These are phyloP conservation scores for Monosporascus sp. DNA, from an alignment of 2,329 filamentous ascomycete species.

Conservation along the genomic window DNA sequence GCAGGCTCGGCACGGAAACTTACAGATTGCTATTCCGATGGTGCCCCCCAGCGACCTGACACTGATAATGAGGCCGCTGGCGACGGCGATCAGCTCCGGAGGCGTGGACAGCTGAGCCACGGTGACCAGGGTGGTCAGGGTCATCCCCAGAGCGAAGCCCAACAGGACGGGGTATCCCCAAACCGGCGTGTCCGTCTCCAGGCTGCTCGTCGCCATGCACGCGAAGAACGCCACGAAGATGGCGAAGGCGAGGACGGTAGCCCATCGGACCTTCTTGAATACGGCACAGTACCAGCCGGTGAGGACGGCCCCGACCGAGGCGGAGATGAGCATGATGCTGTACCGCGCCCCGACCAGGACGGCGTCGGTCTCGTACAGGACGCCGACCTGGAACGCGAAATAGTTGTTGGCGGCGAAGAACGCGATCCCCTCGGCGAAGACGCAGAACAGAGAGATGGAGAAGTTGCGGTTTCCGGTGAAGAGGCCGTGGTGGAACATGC, in stretches of 20 bases:
- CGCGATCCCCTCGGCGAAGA: constrained; percentile 33
- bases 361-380: constrained; percentile 32
- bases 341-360: constrained; percentile 29
- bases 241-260: constrained; percentile 20
- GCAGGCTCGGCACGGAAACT: not conserved
- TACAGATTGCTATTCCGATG: constrained; percentile 41
- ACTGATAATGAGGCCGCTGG: constrained; percentile 30
- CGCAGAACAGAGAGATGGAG: constrained; percentile 27
- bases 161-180: constrained; percentile 35
- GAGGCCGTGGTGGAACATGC: constrained; percentile 36
- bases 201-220: constrained; percentile 29
- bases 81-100: constrained; percentile 27
- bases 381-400: constrained; percentile 33
- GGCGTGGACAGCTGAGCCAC: constrained; percentile 34
- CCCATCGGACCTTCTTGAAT: constrained; percentile 22
- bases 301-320: constrained; percentile 23
- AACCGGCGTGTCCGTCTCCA: constrained; percentile 14
- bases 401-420: constrained; percentile 39
- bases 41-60: constrained; percentile 40
- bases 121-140: constrained; percentile 29
- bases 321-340: constrained; percentile 27
- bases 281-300: constrained; percentile 27
- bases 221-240: constrained; percentile 29
- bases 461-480: constrained; percentile 33
- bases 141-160: constrained; percentile 30